Evolutionary conservation across 73 alveolate species (phyloP).

Genomic region (Chromera velia): DNA sequence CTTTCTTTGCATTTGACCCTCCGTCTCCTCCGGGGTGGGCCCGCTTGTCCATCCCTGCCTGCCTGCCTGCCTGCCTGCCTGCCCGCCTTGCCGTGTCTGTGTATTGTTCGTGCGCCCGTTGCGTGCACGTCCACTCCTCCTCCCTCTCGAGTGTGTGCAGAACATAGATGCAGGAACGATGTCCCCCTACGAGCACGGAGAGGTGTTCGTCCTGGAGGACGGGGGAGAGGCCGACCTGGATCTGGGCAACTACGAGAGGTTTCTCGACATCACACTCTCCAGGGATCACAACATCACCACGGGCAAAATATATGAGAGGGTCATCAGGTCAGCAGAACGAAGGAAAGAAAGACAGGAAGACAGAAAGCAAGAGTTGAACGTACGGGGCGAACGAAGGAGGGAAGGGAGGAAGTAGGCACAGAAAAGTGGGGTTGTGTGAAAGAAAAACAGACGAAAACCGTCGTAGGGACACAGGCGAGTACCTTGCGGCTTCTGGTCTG

Average conservation of each 20-base stretch:
- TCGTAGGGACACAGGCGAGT: too few species aligned
- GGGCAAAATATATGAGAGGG: constrained; percentile 50
- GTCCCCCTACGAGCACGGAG: constrained; percentile 72
- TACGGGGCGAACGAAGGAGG: too few species aligned
- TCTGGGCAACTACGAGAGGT: constrained; percentile 65
- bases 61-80: too few species aligned
- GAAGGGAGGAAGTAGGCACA: too few species aligned
- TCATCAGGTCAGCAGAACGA: neutral
- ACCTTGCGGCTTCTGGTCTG: too few species aligned
- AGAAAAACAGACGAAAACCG: too few species aligned
- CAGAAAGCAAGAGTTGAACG: neutral
- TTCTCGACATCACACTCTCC: constrained; percentile 42
- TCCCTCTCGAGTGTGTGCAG: neutral
- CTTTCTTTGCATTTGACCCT: too few species aligned
- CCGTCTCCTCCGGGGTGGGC: too few species aligned
- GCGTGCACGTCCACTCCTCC: neutral
- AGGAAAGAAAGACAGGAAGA: neutral
- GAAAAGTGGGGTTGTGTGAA: too few species aligned
- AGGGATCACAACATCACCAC: constrained; percentile 51
- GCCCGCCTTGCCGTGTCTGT: too few species aligned
- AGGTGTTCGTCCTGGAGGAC: constrained; percentile 58
- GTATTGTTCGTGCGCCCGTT: neutral
- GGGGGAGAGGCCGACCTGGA: constrained; percentile 70
- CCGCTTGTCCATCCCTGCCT: too few species aligned
- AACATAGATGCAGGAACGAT: constrained; percentile 72